Conservation (phyloP, 2,329 filamentous ascomycete genomes). For the Penicillium sp. region DNA sequence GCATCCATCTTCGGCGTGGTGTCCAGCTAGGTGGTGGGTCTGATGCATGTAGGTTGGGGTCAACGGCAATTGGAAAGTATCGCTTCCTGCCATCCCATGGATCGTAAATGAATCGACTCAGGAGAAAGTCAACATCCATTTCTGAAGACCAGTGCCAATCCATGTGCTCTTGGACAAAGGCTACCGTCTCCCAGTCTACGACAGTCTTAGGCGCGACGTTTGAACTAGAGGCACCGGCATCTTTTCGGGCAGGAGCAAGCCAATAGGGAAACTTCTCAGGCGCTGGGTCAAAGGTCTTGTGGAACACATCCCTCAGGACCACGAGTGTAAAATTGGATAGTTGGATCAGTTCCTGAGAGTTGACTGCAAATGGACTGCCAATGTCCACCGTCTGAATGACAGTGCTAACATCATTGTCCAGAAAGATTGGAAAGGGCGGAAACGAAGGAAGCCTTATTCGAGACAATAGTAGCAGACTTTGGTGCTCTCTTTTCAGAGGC, state of each 20-base stretch:
- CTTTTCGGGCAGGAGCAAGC: slow-evolving; percentile 56
- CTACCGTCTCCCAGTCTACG: slow-evolving; percentile 45
- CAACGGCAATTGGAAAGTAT: slow-evolving; percentile 48
- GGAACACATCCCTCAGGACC: slow-evolving; percentile 79
- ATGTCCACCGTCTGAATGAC: slow-evolving; percentile 51
- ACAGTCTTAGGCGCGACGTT: slow-evolving; percentile 10
- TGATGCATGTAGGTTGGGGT: slow-evolving; percentile 29
- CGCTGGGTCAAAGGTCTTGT: slow-evolving; percentile 70
- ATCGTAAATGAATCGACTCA: slow-evolving; percentile 53
- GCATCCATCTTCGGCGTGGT: slow-evolving; percentile 42
- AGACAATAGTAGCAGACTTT: slow-evolving; percentile 66
- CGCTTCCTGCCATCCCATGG: slow-evolving; percentile 54
- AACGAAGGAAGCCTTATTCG: slow-evolving; percentile 59
- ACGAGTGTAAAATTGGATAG: slow-evolving; percentile 70
- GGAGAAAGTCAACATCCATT: slow-evolving; percentile 38
- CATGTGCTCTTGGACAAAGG: slow-evolving; percentile 35
- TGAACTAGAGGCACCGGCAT: slow-evolving; percentile 3
- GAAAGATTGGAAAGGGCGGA: slow-evolving; percentile 65
- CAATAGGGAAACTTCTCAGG: slow-evolving; percentile 71
- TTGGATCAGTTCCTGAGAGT: slow-evolving; percentile 45
- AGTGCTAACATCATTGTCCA: slow-evolving; percentile 60
- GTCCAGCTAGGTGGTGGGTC: slow-evolving; percentile 33
- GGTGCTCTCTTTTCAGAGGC: slow-evolving; percentile 55
- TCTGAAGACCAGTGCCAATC: slow-evolving; percentile 45
- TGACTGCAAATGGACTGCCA: slow-evolving; percentile 25